Evolutionary conservation across 1,284 basidiomycete species (phyloP), one percentile per base, ranked within the genome.

Genomic region (Leccinum brunneo-olivaceum): DNA sequence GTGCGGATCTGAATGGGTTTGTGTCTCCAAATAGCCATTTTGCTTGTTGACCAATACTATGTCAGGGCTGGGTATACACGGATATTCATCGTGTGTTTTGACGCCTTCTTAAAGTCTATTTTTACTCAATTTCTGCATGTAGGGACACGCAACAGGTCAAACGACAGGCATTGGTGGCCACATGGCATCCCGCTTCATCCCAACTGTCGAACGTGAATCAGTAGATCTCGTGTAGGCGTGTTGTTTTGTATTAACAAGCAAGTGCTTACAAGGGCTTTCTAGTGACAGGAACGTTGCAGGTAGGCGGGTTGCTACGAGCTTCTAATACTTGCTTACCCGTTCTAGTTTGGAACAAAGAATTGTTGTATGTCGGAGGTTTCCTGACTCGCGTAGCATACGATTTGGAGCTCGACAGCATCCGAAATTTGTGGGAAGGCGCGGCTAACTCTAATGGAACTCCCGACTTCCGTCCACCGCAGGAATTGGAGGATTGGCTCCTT

Each of bases 171-270:
- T 96, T 34, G 90, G 89, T 4, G 93, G 93, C 0, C 91, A 95
- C 56, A 80, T 98, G 64, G 81, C 91, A 2, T 85, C 90, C 2
- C 76, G 93, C 7, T 98, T 98, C 61, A 96, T 98, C 47, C 92
- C 93, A 1, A 98, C 95, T 0, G 95, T 98, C 2, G 95, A 98
- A 65, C 79, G 95, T 51, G 95, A 98, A 66, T 90, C 89, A 0
- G 84, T 97, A 50, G 93, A 96, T 64, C 69, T 93, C 5, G 83
- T 51, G 50, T 51, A 48, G 32, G 52, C 6, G 3, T 15, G 2
- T 28, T 9, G 4, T 35, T 33, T 27, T 28, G 9, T 32, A 15
- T n/a, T 19, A 6, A 6, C 19, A 9, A 28, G 20, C 16, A 28
- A 21, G 9, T 37, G 10, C 44, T 59, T 15, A 55, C 15, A 18